Evolutionary conservation across 805 yeast genomes (phyloP).

Genomic region (Starmerella vitae): DNA sequence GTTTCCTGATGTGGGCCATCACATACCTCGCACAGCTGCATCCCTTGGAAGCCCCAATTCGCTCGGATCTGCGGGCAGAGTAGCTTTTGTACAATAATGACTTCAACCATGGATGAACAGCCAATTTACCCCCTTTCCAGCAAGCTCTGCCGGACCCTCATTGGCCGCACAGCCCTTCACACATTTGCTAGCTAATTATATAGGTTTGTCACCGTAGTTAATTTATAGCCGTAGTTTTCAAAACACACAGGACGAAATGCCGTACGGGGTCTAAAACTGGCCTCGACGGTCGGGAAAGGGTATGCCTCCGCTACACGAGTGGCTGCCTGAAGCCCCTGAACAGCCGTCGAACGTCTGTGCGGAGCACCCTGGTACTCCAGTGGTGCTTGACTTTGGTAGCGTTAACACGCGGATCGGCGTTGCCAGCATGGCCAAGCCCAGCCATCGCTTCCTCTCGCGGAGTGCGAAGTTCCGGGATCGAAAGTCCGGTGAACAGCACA

Average conservation of each 20-base stretch:
- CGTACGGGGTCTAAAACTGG: no score
- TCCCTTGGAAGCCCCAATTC: slow-evolving; percentile 80
- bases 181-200: no score
- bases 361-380: slow-evolving; percentile 34
- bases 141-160: no score
- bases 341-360: slow-evolving; percentile 11
- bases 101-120: no score
- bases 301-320: slow-evolving; percentile 14
- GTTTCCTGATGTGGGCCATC: slow-evolving; percentile 83
- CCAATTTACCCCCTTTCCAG: no score
- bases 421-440: slow-evolving; percentile 30
- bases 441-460: slow-evolving; percentile 52
- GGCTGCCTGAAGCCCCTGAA: slow-evolving; percentile 16
- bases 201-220: no score
- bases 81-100: no score
- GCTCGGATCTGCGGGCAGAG: slow-evolving; percentile 84
- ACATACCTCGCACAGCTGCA: slow-evolving; percentile 78
- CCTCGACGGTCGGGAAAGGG: no score
- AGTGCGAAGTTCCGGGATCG: slow-evolving; percentile 71
- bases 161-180: no score
- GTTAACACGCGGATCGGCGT: slow-evolving; percentile 32
- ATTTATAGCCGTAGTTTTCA: no score
- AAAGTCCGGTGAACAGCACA: slow-evolving; percentile 39
- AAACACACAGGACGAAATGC: no score
- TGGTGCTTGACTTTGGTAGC: slow-evolving; percentile 80